A percentile compares a stretch with the other conserved stretches of the same genome.
These are phyloP conservation scores for Pachysandra terminalis DNA, from an alignment of 164 flowering plant genomes.

Conservation along the genomic window DNA sequence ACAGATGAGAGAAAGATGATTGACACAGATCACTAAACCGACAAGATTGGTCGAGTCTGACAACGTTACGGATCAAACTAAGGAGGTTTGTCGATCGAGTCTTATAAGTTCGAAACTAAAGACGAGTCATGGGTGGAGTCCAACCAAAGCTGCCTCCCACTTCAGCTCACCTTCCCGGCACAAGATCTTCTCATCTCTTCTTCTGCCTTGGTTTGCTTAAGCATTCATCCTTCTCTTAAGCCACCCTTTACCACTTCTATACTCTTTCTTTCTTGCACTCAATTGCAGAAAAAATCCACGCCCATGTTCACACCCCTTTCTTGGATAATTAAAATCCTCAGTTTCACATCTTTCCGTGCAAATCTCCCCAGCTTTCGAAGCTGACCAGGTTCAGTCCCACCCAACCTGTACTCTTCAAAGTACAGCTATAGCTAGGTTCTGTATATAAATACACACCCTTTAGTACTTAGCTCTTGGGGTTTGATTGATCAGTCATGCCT, in stretches of 20 bases:
- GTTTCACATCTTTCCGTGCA: constrained; percentile 22
- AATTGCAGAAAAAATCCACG: neutral
- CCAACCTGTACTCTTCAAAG: constrained; percentile 14
- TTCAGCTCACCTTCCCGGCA: neutral
- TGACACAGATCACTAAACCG: too few species aligned
- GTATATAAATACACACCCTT: constrained; percentile 15
- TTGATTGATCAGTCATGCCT: constrained; percentile 22
- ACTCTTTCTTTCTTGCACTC: constrained; percentile 15
- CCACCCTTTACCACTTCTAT: constrained; percentile 27
- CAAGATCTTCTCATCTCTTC: neutral
- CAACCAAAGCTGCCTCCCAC: neutral
- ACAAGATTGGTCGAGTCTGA: too few species aligned
- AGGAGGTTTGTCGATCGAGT: too few species aligned
- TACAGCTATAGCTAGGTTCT: neutral
- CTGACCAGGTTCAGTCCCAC: constrained; percentile 41
- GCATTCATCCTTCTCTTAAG: constrained; percentile 22
- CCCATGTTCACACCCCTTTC: constrained; percentile 35
- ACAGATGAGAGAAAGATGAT: too few species aligned
- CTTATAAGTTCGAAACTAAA: too few species aligned
- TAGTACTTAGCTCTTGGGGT: constrained; percentile 3
- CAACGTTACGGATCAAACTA: too few species aligned
- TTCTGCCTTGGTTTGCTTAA: constrained; percentile 28
- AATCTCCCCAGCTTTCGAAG: constrained; percentile 32
- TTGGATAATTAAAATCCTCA: constrained; percentile 11
- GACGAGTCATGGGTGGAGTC: neutral